A percentile compares a stretch with the other conserved stretches of the same genome.
Evolutionary conservation across 2,329 filamentous ascomycete species (phyloP).

Genomic region (Passalora sequoiae): DNA sequence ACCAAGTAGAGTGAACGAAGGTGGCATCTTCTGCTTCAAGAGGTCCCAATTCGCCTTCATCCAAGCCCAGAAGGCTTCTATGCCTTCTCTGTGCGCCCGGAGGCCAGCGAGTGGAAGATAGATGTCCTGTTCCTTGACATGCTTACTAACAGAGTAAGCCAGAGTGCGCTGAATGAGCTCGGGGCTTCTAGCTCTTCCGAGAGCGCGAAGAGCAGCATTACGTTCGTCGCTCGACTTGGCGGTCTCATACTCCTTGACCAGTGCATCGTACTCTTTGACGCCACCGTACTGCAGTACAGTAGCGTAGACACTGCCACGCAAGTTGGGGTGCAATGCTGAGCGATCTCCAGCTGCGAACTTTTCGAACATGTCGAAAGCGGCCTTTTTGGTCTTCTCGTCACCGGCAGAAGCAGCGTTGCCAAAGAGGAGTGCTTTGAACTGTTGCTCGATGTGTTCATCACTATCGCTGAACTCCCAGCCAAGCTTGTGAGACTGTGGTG

Average conservation of each 20-base stretch:
- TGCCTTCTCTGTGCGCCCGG: conserved; percentile 69
- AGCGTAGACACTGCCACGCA: conserved; percentile 78
- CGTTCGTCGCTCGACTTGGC: conserved; percentile 80
- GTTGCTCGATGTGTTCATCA: conserved; percentile 85
- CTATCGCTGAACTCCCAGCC: conserved; percentile 82
- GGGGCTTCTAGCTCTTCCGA: conserved; percentile 73
- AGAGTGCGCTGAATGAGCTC: conserved; percentile 79
- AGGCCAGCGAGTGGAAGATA: conserved; percentile 82
- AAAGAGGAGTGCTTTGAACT: conserved; percentile 91
- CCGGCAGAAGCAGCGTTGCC: conserved; percentile 74
- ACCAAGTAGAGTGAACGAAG: conserved; percentile 80
- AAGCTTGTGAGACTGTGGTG: conserved; percentile 73
- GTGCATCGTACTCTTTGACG: conserved; percentile 75
- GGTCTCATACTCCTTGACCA: conserved; percentile 69
- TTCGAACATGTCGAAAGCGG: conserved; percentile 83
- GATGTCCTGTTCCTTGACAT: conserved; percentile 91
- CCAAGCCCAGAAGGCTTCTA: conserved; percentile 76
- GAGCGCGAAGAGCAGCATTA: conserved; percentile 78
- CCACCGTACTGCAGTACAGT: conserved; percentile 81
- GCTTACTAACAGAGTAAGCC: conserved; percentile 65
- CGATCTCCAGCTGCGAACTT: conserved; percentile 76
- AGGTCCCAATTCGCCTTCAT: conserved; percentile 84
- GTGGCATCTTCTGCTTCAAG: conserved; percentile 73
- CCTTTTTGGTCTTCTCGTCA: conserved; percentile 70
- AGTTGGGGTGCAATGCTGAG: conserved; percentile 82